Evolutionary conservation across 2,329 filamentous ascomycete species (phyloP), one percentile per base, ranked within the genome.

Genomic region (Teratosphaeria destructans): DNA sequence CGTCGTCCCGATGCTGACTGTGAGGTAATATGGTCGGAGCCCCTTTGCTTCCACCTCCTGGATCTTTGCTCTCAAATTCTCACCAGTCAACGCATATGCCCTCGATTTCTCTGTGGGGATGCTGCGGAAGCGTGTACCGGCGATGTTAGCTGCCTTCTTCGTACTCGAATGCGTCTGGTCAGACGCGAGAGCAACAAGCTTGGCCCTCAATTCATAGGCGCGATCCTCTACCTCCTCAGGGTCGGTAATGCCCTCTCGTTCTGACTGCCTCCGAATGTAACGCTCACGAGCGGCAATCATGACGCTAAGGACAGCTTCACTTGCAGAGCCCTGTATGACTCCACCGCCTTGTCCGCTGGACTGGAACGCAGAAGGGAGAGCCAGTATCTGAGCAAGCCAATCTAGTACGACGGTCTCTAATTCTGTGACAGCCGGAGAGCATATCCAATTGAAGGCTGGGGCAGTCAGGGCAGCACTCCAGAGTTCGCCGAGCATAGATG

Each of bases 401-500:
- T 97, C 93, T 72, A 96, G 81, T 52, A 96, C 87, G 27, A 96
- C 82, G 0, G 92, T 96, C 79, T 97, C 93, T 55, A 97, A 82
- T 76, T 97, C 93, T 0, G 93, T 97, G 19, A 94, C 87, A 6
- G 89, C 91, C 0, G 93, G 93, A 5, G 87, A 91, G 76, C 93
- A 96, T 64, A 96, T 85, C 93, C 93, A 97, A 76, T 97, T 97
- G 80, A 97, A 97, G 47, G 90, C 90, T 1, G 93, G 90, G 16
- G 89, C 89, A 12, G 86, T 94, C 75, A 96, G 92, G 6, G 90
- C 88, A 5, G 89, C 86, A 52, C 85, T 90, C 79, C 96, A 97
- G 78, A 97, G 85, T 76, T 97, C 93, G 23, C 90, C 93, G 11
- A 97, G 81, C 73, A 96, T 93, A 32, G 86, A 84, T 0, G 93